phyloP scores from a whole-genome alignment of 2,329 filamentous ascomycete genomes.

The Dothideomycetes sp. region DNA sequence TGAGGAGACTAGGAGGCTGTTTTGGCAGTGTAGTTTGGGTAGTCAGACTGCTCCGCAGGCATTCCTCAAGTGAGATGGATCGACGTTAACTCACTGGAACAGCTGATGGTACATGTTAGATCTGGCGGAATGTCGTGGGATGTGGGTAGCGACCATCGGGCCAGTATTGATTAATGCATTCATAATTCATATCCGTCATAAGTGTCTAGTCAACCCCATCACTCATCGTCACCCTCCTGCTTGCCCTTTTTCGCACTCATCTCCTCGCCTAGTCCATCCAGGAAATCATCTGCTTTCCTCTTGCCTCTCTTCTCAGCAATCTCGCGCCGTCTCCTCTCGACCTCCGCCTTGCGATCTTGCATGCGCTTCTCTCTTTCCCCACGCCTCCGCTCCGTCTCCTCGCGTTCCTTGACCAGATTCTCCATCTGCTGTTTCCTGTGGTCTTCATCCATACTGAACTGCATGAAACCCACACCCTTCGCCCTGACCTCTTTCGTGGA shows the following conservation, averaged over 20 bases:
- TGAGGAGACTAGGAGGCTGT: no score
- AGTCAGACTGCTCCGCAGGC: no score
- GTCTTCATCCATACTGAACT: constrained; percentile 69
- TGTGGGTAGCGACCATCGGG: no score
- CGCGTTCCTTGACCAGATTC: constrained; percentile 54
- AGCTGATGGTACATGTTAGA: no score
- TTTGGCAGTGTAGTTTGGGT: no score
- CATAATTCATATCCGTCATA: no score
- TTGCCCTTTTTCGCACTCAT: constrained; percentile 12
- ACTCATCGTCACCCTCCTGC: neutral
- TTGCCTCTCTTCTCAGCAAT: constrained; percentile 45
- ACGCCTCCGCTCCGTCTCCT: constrained; percentile 56
- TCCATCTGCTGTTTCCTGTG: constrained; percentile 63
- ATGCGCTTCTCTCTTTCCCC: constrained; percentile 45
- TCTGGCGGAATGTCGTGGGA: no score
- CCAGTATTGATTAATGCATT: no score
- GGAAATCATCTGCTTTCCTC: constrained; percentile 61
- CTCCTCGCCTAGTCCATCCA: constrained; percentile 44
- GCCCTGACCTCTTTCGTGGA: constrained; percentile 71
- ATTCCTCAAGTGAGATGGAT: no score
- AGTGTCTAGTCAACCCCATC: no score
- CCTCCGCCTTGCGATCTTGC: constrained; percentile 47
- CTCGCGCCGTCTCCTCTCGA: constrained; percentile 45
- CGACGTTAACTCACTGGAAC: no score
- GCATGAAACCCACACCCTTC: constrained; percentile 85